Conservation (phyloP, 164 flowering plant species). For the Magnolia sinica region DNA sequence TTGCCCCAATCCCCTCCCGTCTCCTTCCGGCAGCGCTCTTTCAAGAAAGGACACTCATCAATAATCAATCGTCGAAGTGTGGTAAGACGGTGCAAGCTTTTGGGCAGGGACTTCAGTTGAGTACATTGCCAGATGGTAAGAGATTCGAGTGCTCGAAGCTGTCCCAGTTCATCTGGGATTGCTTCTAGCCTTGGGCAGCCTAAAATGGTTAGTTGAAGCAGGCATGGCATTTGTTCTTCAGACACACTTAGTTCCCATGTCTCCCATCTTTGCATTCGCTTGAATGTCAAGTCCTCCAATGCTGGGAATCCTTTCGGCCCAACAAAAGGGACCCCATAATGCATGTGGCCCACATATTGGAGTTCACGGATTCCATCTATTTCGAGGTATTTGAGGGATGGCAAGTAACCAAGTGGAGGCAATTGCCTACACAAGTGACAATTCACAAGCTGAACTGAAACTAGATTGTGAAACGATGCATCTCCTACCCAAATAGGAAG, state of each 20-base stretch:
- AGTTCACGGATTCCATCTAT: neutral
- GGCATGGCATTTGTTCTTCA: neutral
- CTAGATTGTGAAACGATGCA: neutral
- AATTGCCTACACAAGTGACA: neutral
- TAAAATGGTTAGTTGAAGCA: neutral
- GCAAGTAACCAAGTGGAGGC: neutral
- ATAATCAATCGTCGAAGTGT: neutral
- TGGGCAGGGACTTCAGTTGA: neutral
- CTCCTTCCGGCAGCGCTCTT: neutral
- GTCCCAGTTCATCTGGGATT: neutral
- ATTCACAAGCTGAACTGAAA: neutral
- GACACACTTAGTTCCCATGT: neutral
- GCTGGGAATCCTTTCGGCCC: neutral
- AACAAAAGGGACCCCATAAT: neutral
- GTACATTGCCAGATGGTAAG: neutral
- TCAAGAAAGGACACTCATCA: neutral
- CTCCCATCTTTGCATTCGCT: neutral
- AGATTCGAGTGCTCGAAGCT: neutral
- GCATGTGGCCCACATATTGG: neutral
- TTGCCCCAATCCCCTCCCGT: neutral
- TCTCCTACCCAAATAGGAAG: neutral
- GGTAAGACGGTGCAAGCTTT: neutral
- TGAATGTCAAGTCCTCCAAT: neutral
- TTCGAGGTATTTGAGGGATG: neutral
- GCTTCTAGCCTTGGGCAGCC: neutral